Evolutionary conservation across 1,284 basidiomycete genomes (phyloP).

Genomic region (Phaffia rhodozyma): DNA sequence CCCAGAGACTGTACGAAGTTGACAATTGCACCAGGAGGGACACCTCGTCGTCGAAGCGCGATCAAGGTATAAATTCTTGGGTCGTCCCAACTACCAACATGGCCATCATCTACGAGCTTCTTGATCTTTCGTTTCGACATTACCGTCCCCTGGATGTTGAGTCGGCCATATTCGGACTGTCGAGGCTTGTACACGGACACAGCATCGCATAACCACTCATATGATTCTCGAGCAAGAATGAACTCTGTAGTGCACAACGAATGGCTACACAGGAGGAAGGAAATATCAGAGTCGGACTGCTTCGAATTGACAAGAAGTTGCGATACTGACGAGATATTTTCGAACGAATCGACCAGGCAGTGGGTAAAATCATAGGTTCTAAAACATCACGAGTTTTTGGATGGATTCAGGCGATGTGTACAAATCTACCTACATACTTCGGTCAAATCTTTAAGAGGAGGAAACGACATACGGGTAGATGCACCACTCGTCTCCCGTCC

Average conservation of each 20-base stretch:
- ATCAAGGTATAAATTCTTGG: slow-evolving; percentile 97
- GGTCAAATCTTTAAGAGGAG: slow-evolving; percentile 32
- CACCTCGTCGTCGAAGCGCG: slow-evolving; percentile 81
- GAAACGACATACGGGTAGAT: slow-evolving; percentile 54
- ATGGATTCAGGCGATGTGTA: too few species aligned
- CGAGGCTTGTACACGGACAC: slow-evolving; percentile 95
- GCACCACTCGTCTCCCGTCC: slow-evolving; percentile 85
- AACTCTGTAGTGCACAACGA: slow-evolving; percentile 97
- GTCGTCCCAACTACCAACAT: slow-evolving; percentile 93
- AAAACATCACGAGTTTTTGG: background rate
- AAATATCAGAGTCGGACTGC: background rate
- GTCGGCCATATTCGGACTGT: slow-evolving; percentile 92
- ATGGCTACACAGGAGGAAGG: slow-evolving; percentile 50
- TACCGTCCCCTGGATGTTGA: slow-evolving; percentile 88
- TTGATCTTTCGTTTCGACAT: slow-evolving; percentile 96
- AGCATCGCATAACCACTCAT: slow-evolving; percentile 98
- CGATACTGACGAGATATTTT: slow-evolving; percentile 83
- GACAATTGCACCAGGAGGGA: slow-evolving; percentile 89
- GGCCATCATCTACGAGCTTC: slow-evolving; percentile 69
- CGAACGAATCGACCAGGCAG: slow-evolving; percentile 95
- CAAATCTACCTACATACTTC: too few species aligned
- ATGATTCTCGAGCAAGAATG: slow-evolving; percentile 88
- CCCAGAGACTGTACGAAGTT: slow-evolving; percentile 88
- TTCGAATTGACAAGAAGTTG: background rate
- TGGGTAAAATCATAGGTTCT: slow-evolving; percentile 96